A percentile compares a stretch with the other conserved stretches of the same genome.
phyloP scores from a whole-genome alignment of 345 rosid species.

The Boechera retrofracta region DNA sequence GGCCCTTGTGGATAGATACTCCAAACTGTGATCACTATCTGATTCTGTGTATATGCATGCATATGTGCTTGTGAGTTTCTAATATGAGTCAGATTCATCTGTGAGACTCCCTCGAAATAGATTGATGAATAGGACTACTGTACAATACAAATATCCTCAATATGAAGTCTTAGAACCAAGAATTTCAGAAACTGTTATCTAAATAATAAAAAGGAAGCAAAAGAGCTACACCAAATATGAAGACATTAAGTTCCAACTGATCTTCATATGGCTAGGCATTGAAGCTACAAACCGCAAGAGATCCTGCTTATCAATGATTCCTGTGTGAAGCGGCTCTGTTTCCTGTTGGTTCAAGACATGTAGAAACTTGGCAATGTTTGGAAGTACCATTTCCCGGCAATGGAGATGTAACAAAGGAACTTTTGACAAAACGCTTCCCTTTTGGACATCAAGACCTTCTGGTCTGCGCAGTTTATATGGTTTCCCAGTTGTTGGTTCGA shows the following conservation, averaged over 20 bases:
- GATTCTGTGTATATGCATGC: constrained; percentile 16
- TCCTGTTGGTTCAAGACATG: constrained; percentile 46
- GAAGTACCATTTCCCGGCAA: constrained; percentile 84
- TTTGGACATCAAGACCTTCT: constrained; percentile 81
- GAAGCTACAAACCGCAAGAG: constrained; percentile 75
- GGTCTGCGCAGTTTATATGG: constrained; percentile 86
- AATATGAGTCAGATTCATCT: constrained; percentile 4
- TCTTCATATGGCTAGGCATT: constrained; percentile 91
- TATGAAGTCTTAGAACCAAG: background rate
- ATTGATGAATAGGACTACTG: background rate
- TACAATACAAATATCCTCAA: constrained; percentile 24
- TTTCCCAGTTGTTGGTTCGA: constrained; percentile 69
- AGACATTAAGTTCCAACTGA: constrained; percentile 95
- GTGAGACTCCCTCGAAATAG: background rate
- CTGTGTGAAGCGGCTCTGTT: constrained; percentile 33
- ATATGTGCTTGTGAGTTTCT: background rate
- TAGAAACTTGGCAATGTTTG: constrained; percentile 75
- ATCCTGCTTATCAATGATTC: constrained; percentile 53
- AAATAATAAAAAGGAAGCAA: constrained; percentile 1
- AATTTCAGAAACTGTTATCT: background rate
- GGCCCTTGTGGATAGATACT: constrained; percentile 82
- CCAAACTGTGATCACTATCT: constrained; percentile 53
- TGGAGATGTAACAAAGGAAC: constrained; percentile 91
- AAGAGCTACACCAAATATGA: constrained; percentile 69
- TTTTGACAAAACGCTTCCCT: constrained; percentile 90